Conservation (phyloP, 1,284 basidiomycete genomes). For the Gymnopus androsaceus region DNA sequence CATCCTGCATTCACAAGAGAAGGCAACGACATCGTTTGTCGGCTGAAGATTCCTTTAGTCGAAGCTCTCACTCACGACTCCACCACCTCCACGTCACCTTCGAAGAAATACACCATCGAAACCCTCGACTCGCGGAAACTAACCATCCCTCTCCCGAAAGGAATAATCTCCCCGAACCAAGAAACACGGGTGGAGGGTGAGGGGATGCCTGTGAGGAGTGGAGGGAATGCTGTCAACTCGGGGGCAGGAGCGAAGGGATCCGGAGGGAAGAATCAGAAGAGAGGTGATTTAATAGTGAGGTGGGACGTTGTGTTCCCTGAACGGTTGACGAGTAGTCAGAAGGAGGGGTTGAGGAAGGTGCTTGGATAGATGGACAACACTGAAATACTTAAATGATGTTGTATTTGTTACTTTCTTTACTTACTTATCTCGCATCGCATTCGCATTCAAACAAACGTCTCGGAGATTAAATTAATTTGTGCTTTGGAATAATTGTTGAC, state of each 20-base stretch:
- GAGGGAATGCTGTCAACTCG: conserved; percentile 66
- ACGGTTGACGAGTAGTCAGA: conserved; percentile 71
- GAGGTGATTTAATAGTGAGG: conserved; percentile 82
- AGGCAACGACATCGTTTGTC: conserved; percentile 77
- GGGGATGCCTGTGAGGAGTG: conserved; percentile 91
- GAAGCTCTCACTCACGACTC: conserved; percentile 76
- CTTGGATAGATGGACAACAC: conserved; percentile 45
- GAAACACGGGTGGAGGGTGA: conserved; percentile 73
- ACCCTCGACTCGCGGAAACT: conserved; percentile 79
- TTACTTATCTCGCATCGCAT: too few relatives aligned
- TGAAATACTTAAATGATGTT: too few relatives aligned
- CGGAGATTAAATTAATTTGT: too few relatives aligned
- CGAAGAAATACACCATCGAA: conserved; percentile 56
- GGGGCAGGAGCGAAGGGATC: too few relatives aligned
- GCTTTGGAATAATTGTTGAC: too few relatives aligned
- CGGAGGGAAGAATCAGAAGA: too few relatives aligned
- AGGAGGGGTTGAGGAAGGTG: conserved; percentile 77
- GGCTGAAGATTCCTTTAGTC: conserved; percentile 71
- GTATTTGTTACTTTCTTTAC: too few relatives aligned
- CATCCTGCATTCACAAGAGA: conserved; percentile 77
- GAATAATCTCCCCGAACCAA: conserved; percentile 79
- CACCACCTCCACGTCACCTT: too few relatives aligned
- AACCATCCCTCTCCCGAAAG: conserved; percentile 66
- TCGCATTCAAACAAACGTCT: too few relatives aligned
- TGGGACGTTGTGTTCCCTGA: conserved; percentile 89